phyloP scores from a whole-genome alignment of 2,329 filamentous ascomycete genomes.

The Aspergillus hiratsukae region DNA sequence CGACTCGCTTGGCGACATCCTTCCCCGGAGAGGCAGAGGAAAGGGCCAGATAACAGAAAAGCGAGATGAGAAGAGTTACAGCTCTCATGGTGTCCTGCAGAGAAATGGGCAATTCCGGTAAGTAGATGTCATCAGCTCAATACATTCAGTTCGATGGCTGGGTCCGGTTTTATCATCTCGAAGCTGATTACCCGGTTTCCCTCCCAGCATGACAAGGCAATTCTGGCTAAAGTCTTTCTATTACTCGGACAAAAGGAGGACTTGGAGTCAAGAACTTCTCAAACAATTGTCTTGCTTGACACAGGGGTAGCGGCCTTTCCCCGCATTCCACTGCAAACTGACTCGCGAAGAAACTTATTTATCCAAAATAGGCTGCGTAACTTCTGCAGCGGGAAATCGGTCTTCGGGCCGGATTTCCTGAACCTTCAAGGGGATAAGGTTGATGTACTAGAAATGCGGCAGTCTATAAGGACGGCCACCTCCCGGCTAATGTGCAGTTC shows the following conservation, averaged over 20 bases:
- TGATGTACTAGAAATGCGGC: no score
- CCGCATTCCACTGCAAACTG: neutral
- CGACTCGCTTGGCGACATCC: neutral
- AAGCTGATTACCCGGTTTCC: neutral
- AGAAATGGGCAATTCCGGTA: neutral
- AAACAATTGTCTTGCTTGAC: neutral
- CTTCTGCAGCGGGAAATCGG: neutral
- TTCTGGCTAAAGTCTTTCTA: neutral
- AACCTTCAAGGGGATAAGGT: neutral
- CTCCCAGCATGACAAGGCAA: neutral
- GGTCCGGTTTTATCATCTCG: neutral
- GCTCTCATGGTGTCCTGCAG: neutral
- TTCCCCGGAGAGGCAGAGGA: neutral
- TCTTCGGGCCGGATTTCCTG: neutral
- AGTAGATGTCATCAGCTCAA: neutral
- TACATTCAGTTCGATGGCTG: no score
- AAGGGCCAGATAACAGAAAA: neutral
- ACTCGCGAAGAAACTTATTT: neutral
- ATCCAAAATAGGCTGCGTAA: neutral
- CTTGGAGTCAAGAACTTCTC: no score
- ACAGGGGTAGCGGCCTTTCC: neutral
- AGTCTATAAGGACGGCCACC: no score
- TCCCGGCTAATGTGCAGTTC: no score
- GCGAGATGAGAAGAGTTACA: neutral
- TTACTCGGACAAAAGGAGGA: neutral